These are phyloP conservation scores for Penicillium sp. DNA, from an alignment of 2,329 filamentous ascomycete species.

Conservation along the genomic window DNA sequence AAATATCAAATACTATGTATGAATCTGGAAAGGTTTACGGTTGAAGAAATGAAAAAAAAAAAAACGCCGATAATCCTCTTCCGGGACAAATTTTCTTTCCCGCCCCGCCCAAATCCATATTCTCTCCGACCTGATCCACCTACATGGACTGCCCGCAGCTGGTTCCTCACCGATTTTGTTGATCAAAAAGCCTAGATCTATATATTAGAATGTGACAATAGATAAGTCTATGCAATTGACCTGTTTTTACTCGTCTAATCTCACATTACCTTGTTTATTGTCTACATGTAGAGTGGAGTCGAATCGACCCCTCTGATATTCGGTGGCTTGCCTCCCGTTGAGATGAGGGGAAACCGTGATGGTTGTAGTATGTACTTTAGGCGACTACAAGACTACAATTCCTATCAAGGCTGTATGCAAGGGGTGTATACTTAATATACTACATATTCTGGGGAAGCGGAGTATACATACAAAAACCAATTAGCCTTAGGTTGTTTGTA, in stretches of 20 bases:
- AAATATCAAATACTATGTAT: not conserved
- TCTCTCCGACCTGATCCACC: conserved; percentile 25
- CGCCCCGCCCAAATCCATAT: conserved; percentile 25
- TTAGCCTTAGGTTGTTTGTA: not conserved
- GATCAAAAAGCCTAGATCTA: conserved; percentile 16
- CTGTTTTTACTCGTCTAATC: not conserved
- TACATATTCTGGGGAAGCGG: not conserved
- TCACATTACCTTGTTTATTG: not conserved
- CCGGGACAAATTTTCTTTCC: conserved; percentile 29
- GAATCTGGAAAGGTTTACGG: not conserved
- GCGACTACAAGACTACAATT: not conserved
- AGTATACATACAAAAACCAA: not conserved
- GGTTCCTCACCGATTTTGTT: conserved; percentile 24
- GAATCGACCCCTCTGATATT: conserved; percentile 13
- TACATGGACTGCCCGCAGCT: not conserved
- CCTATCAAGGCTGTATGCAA: not conserved
- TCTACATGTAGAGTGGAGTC: conserved; percentile 9
- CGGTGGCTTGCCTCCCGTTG: conserved; percentile 16
- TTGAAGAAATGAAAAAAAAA: not conserved
- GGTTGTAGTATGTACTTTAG: not conserved
- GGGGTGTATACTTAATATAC: not conserved
- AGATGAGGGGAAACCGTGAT: conserved; percentile 1
- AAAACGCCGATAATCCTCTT: conserved; percentile 18
- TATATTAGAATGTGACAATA: not conserved
- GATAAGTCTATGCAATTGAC: not conserved